These are phyloP conservation scores for Rhizopus sp. DNA, from an alignment of 371 early-diverging fungal genomes.

Conservation along the genomic window DNA sequence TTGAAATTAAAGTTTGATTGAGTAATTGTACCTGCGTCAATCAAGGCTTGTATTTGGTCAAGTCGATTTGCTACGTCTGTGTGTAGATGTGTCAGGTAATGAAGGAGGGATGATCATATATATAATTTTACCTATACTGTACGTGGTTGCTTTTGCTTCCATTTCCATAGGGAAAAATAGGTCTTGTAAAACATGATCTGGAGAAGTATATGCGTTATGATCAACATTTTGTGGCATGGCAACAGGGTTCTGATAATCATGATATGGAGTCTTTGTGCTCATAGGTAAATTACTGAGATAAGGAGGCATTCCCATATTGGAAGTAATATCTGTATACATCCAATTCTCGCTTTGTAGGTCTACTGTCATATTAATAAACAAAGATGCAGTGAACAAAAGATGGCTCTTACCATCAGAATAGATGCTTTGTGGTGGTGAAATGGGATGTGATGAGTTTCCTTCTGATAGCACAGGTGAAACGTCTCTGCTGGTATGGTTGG, in stretches of 20 bases:
- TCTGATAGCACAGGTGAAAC: constrained; percentile 22
- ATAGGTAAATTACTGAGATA: background rate
- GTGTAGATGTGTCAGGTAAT: background rate
- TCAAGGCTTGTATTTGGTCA: constrained; percentile 21
- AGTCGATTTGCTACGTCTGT: constrained; percentile 18
- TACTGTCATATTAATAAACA: background rate
- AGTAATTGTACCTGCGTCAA: constrained; percentile 20
- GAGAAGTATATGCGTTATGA: background rate
- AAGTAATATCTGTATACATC: constrained; percentile 15
- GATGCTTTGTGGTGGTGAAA: constrained; percentile 29
- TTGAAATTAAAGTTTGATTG: constrained; percentile 25
- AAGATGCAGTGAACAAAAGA: too few species aligned
- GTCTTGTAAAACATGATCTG: constrained; percentile 21
- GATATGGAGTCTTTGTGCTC: background rate
- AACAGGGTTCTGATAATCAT: background rate
- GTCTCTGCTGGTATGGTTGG: constrained; percentile 24
- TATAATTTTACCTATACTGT: constrained; percentile 11
- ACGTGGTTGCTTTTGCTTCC: constrained; percentile 16
- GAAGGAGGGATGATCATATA: background rate
- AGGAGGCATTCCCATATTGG: background rate
- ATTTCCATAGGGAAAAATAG: constrained; percentile 27
- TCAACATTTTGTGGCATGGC: constrained; percentile 10
- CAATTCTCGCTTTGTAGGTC: constrained; percentile 17
- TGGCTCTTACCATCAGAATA: constrained; percentile 20
- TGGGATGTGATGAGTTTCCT: constrained; percentile 17